Percentiles rank a stretch among this genome's conserved stretches.
Evolutionary conservation across 768 basidiomycete genomes (phyloP).

Genomic region (Collybia nuda): DNA sequence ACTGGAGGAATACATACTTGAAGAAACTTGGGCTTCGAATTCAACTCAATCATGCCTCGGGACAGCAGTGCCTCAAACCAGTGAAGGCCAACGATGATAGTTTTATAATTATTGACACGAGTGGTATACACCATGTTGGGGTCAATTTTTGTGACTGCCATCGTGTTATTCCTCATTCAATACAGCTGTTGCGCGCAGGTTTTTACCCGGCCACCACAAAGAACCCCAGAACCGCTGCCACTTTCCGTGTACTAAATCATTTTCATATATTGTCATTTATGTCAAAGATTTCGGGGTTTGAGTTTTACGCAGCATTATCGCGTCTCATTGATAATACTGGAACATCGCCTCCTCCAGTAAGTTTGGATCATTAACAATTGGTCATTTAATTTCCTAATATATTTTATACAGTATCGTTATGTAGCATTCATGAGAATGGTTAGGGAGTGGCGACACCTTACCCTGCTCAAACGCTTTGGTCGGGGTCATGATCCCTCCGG

Average conservation of each 20-base stretch:
- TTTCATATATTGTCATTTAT: slow-evolving; percentile 26
- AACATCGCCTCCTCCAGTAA: not conserved
- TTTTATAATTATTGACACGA: slow-evolving; percentile 24
- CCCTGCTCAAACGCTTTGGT: slow-evolving; percentile 22
- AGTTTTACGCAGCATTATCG: slow-evolving; percentile 22
- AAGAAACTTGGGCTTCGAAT: not conserved
- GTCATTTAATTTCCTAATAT: slow-evolving; percentile 5
- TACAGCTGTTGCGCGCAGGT: slow-evolving; percentile 28
- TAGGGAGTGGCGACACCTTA: slow-evolving; percentile 19
- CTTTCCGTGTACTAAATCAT: slow-evolving; percentile 20
- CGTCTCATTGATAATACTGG: slow-evolving; percentile 13
- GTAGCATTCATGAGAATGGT: slow-evolving; percentile 16
- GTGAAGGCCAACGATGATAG: slow-evolving; percentile 8
- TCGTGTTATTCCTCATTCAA: not conserved
- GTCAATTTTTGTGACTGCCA: slow-evolving; percentile 31
- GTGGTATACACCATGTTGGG: slow-evolving; percentile 25
- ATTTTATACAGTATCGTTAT: slow-evolving; percentile 16
- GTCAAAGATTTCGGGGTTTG: slow-evolving; percentile 24
- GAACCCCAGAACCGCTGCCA: slow-evolving; percentile 24
- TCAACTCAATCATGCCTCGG: slow-evolving; percentile 10
- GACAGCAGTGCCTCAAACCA: slow-evolving; percentile 12
- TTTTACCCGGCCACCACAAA: slow-evolving; percentile 22
- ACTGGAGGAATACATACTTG: not conserved
- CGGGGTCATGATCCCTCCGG: slow-evolving; percentile 22
- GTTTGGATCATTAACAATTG: not conserved